These are phyloP conservation scores for Kokia cookei DNA, from an alignment of 441 rosid genomes.

Conservation along the genomic window DNA sequence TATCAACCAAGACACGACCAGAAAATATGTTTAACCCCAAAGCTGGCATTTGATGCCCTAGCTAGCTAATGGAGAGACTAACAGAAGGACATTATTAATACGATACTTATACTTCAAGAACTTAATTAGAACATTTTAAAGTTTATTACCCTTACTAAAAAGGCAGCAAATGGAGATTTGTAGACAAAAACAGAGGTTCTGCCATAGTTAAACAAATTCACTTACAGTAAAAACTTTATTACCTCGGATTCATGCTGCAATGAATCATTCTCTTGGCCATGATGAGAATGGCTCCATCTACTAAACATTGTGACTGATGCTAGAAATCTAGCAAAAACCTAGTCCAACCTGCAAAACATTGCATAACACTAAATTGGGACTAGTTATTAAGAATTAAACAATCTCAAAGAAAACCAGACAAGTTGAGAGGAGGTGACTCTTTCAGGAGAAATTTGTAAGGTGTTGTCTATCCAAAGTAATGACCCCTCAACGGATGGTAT, in stretches of 20 bases:
- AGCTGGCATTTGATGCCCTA: too few species aligned
- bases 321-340: constrained; percentile 7
- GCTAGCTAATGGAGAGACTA: too few species aligned
- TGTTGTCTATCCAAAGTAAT: too few species aligned
- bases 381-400: neutral
- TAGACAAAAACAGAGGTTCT: neutral
- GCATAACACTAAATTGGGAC: neutral
- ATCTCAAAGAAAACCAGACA: too few species aligned
- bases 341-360: constrained; percentile 14
- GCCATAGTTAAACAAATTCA: neutral
- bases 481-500: too few species aligned
- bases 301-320: constrained; percentile 54
- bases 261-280: constrained; percentile 39
- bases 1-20: neutral
- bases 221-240: constrained; percentile 1
- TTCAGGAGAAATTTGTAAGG: too few species aligned
- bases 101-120: too few species aligned
- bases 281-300: constrained; percentile 38
- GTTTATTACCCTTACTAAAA: too few species aligned
- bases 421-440: too few species aligned
- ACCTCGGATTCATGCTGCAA: constrained; percentile 61
- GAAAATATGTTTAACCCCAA: neutral
- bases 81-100: too few species aligned
- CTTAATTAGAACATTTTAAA: too few species aligned
- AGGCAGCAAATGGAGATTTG: neutral